Percentiles rank a stretch among this genome's conserved stretches.
phyloP scores from a whole-genome alignment of 1,284 basidiomycete genomes.

The Tilletia caries region DNA sequence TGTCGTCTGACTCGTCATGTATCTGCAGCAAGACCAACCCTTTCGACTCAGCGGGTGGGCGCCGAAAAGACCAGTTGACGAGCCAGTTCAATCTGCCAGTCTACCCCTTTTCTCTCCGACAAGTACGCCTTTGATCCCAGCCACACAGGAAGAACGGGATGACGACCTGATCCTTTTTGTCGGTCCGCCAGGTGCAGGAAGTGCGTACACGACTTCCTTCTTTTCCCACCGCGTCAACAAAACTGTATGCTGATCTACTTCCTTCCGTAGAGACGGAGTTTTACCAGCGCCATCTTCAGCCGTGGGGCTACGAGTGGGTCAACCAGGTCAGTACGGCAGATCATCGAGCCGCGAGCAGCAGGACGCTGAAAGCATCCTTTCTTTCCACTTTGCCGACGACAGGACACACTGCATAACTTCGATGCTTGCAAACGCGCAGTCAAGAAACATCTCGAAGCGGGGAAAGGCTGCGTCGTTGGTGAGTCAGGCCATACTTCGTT shows the following conservation, averaged over 20 bases:
- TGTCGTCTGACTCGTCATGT: no score
- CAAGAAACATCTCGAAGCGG: conserved; percentile 61
- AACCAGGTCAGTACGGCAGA: conserved; percentile 22
- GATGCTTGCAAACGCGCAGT: conserved; percentile 71
- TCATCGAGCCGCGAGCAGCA: no score
- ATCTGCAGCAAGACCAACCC: conserved; percentile 12
- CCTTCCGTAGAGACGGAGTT: conserved; percentile 66
- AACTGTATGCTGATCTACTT: background rate
- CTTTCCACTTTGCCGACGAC: background rate
- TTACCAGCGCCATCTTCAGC: conserved; percentile 68
- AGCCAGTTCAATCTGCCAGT: background rate
- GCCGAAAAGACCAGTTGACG: background rate
- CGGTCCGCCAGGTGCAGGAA: conserved; percentile 81
- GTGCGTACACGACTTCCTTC: background rate
- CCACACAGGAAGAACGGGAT: conserved; percentile 7
- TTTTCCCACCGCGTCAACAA: no score
- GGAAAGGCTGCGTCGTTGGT: conserved; percentile 31
- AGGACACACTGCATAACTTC: conserved; percentile 64
- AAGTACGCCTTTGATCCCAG: background rate
- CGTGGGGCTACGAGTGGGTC: conserved; percentile 62
- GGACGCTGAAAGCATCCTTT: background rate
- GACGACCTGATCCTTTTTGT: conserved; percentile 76
- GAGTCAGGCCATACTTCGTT: background rate
- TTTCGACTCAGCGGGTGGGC: conserved; percentile 15
- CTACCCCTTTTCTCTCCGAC: conserved; percentile 4